Percentiles rank a stretch among this genome's conserved stretches.
These are phyloP conservation scores for Ottelia alismoides DNA, from an alignment of 106 monocot species.

Conservation along the genomic window DNA sequence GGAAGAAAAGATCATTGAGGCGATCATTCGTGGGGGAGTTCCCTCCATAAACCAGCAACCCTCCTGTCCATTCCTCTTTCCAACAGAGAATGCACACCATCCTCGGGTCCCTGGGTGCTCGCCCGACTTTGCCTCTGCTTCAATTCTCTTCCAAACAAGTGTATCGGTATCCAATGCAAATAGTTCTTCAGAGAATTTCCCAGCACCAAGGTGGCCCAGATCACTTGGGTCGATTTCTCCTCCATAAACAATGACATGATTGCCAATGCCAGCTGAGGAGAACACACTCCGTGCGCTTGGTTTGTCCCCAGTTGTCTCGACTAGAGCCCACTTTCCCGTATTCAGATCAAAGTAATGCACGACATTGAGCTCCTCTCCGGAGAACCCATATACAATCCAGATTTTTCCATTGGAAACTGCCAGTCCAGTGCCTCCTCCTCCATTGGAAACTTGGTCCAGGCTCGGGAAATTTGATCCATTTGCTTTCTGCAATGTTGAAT, in stretches of 20 bases:
- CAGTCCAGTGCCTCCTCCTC: constrained; percentile 59
- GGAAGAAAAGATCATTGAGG: constrained; percentile 67
- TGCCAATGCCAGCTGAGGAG: constrained; percentile 29
- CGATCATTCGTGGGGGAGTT: constrained; percentile 82
- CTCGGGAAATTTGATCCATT: constrained; percentile 46
- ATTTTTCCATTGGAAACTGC: constrained; percentile 37
- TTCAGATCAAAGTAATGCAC: constrained; percentile 57
- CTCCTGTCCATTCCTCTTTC: constrained; percentile 30
- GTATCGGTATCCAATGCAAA: constrained; percentile 46
- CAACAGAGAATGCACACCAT: constrained; percentile 66
- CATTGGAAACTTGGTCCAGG: constrained; percentile 42
- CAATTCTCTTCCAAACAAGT: constrained; percentile 39
- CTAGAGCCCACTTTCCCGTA: constrained; percentile 24
- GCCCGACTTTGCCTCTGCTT: constrained; percentile 9
- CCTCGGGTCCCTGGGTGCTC: constrained; percentile 70
- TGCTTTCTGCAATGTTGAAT: constrained; percentile 13
- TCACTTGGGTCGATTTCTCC: constrained; percentile 86
- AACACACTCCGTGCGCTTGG: constrained; percentile 79
- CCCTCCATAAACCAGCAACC: constrained; percentile 86
- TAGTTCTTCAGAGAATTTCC: constrained; percentile 47
- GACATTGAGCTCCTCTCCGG: constrained; percentile 61
- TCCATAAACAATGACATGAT: constrained; percentile 39
- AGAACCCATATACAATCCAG: constrained; percentile 87
- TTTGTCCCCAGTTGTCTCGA: constrained; percentile 49
- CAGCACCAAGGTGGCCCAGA: constrained; percentile 74